Evolutionary conservation across 148 eudicot genomes (phyloP), one percentile per base, ranked within the genome.

Genomic region (Amaranthus palmeri): DNA sequence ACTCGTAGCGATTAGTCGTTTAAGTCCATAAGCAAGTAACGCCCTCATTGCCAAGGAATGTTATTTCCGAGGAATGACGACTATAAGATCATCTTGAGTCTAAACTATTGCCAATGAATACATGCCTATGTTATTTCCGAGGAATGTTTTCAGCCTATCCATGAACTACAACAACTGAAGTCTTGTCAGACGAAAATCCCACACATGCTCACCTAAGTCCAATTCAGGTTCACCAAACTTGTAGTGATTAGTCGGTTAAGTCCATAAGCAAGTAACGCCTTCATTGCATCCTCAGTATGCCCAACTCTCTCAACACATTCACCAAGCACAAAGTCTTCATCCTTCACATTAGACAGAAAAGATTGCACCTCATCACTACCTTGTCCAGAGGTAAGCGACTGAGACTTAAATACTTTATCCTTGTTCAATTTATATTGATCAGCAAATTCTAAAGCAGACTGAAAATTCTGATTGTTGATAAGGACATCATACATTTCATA

Each of bases 91-190:
- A n/a, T n/a, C n/a, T n/a, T n/a, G n/a, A n/a, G n/a, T n/a, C n/a
- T n/a, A n/a, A n/a, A n/a, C n/a, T n/a, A n/a, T n/a, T n/a, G n/a
- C n/a, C n/a, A n/a, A n/a, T n/a, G n/a, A 72, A 70, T 83, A 95
- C 99, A 97, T 91, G 90, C 97, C 97, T 96, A 88, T 91, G 82
- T 91, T 91, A 71, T 91, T 88, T 50, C 99, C 99, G 77, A 95
- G 87, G 82, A 91, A 95, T 61, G 99, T 91, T 77, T 95, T 96
- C 73, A 95, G 88, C 85, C 92, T 86, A 81, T 95, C 99, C 82
- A 80, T 82, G 83, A 84, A 91, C 71, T 89, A 97, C 83, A 95
- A 77, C 62, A 95, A 68, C 79, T 84, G 90, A 61, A 95, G 92
- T 73, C 99, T 83, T 64, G 85, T 79, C 76, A 95, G 55, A 72